Evolutionary conservation across 73 alveolate genomes (phyloP), one percentile per base, ranked within the genome.

Genomic region (Symbiodinium pilosum): DNA sequence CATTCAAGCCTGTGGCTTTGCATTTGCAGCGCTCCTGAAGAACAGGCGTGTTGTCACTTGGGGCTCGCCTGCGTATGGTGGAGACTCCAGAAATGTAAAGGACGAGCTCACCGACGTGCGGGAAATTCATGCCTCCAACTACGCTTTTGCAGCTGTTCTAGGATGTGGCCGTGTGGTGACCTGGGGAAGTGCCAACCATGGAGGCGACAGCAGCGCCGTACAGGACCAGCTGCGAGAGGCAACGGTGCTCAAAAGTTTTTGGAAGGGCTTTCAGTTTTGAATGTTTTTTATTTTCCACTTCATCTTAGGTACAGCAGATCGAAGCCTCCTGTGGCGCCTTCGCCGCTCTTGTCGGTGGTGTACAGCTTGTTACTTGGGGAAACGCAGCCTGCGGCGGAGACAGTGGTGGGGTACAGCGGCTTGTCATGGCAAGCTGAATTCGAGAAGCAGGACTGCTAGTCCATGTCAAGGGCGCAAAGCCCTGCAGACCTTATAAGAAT

Each of bases 311-410:
- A 64, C 77, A 64, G 77, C 77, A 64, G 77, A 75, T 75, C 5
- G 51, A 28, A 14, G 47, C 51, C 51, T 38, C 86, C 86, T 75
- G 51, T 32, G 86, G 86, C 30, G 86, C 86, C 47, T 75, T 75
- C 47, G 86, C 86, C 18, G 86, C 86, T 32, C 86, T 75, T 20
- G 47, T 39, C n/a, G 86, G 42, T 75, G 86, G 51, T 18, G 86
- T 34, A 34, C 51, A 75, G 42, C 51, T 75, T 34, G 86, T 75
- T n/a, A 75, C 86, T 12, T 75, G 86, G 86, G 86, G 86, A 18
- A 75, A 39, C 44, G 86, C 86, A 39, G 42, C 47, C 51, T 75
- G 86, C 54, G 86, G 86, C 30, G 86, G 86, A 34, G 86, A 75
- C 86, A 38, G 51, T n/a, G 86, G 36, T 3, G 86, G n/a, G 86